Conservation (phyloP, 2,329 filamentous ascomycete genomes). For the Didymella segeticola region DNA sequence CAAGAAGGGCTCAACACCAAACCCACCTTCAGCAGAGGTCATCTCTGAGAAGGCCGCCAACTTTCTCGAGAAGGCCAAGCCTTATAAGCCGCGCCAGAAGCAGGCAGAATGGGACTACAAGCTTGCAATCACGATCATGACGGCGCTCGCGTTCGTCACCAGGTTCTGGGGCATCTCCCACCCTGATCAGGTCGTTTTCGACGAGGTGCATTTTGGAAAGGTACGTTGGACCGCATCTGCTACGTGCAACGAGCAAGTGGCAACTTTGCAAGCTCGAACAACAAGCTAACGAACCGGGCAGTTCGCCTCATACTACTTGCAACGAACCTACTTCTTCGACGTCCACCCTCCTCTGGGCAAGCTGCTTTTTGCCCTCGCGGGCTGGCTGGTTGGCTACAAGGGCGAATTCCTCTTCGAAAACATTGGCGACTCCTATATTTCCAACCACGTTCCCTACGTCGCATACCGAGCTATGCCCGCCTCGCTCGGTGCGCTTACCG, state of each 20-base stretch:
- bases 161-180: conserved; percentile 96
- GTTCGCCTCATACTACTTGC: conserved; percentile 77
- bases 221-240: conserved; percentile 58
- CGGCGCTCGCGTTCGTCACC: conserved; percentile 83
- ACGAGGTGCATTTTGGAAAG: conserved; percentile 99
- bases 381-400: conserved; percentile 97
- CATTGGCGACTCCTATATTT: conserved; percentile 97
- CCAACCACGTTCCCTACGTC: conserved; percentile 96
- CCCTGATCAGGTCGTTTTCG: conserved; percentile 96
- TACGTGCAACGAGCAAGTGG: not conserved
- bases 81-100: conserved; percentile 42
- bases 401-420: conserved; percentile 98
- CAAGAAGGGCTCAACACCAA: conserved; percentile 48
- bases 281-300: conserved; percentile 35
- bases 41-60: conserved; percentile 36
- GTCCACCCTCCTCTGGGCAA: conserved; percentile 98
- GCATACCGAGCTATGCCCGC: conserved; percentile 94
- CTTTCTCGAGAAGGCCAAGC: conserved; percentile 42
- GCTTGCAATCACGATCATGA: conserved; percentile 78
- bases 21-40: conserved; percentile 35
- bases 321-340: conserved; percentile 99
- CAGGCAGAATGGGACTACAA: conserved; percentile 83
- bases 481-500: conserved; percentile 87
- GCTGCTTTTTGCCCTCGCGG: conserved; percentile 94
- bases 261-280: not conserved